phyloP scores from a whole-genome alignment of 495 filamentous ascomycete genomes.

The Xanthoparmelia taractica region DNA sequence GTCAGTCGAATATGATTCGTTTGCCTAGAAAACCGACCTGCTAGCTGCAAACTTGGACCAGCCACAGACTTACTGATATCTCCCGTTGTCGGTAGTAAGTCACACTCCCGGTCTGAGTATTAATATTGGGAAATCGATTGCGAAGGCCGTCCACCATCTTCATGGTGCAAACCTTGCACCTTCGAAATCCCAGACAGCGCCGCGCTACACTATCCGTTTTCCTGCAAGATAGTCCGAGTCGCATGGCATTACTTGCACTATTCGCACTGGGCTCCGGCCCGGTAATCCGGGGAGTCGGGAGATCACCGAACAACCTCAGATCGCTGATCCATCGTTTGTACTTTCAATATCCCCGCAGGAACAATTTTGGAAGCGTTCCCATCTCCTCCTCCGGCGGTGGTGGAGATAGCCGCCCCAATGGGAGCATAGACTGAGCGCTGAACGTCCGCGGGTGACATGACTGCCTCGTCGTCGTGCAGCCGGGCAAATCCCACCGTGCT shows the following conservation, averaged over 20 bases:
- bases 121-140: neutral
- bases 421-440: neutral
- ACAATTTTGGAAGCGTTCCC: neutral
- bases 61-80: neutral
- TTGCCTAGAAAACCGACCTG: neutral
- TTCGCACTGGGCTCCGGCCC: neutral
- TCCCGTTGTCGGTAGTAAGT: too few relatives aligned
- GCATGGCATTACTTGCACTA: neutral
- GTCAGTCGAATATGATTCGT: neutral
- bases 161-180: neutral
- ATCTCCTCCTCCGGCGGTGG: neutral
- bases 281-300: neutral
- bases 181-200: neutral
- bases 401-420: slow-evolving; percentile 3
- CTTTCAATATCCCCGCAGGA: slow-evolving; percentile 1
- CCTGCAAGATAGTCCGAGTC: neutral
- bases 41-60: neutral
- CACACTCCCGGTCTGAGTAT: too few relatives aligned
- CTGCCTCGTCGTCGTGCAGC: slow-evolving; percentile 1
- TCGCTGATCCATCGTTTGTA: slow-evolving; percentile 6
- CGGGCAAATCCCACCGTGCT: slow-evolving; percentile 5
- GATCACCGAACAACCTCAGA: neutral
- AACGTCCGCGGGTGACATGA: slow-evolving; percentile 1
- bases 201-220: neutral
- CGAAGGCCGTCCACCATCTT: neutral